Percentiles rank a stretch among this genome's conserved stretches.
Evolutionary conservation across 495 filamentous ascomycete genomes (phyloP).

Genomic region (Penicillium paradoxum): DNA sequence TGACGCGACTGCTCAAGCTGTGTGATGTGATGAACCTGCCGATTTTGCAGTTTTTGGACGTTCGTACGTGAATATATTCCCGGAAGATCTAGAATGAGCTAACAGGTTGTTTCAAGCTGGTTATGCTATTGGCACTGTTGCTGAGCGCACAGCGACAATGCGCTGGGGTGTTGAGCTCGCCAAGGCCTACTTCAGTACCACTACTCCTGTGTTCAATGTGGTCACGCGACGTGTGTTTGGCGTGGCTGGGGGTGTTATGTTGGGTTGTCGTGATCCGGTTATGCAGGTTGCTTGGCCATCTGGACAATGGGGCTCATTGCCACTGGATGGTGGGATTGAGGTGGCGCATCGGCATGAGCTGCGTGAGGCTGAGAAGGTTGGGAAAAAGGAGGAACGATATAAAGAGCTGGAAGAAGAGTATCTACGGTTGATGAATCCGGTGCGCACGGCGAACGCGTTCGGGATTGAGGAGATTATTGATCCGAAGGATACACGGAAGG

Average conservation of each 20-base stretch:
- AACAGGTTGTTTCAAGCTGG: conserved; percentile 34
- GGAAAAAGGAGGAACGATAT: conserved; percentile 46
- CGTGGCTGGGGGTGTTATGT: conserved; percentile 58
- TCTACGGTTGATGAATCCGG: conserved; percentile 56
- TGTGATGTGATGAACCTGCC: conserved; percentile 62
- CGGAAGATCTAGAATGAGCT: not conserved
- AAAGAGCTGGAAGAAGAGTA: conserved; percentile 56
- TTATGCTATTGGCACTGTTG: conserved; percentile 58
- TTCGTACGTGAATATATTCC: conserved; percentile 33
- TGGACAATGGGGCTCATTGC: conserved; percentile 56
- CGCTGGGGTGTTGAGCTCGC: conserved; percentile 55
- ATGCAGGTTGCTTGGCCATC: conserved; percentile 60
- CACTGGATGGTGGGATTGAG: conserved; percentile 58
- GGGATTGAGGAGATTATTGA: conserved; percentile 62
- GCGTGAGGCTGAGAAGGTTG: conserved; percentile 46
- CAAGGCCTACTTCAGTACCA: conserved; percentile 55
- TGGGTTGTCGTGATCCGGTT: conserved; percentile 53
- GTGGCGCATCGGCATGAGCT: conserved; percentile 56
- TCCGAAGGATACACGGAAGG: conserved; percentile 49
- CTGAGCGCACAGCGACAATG: conserved; percentile 59
- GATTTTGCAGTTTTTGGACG: conserved; percentile 57
- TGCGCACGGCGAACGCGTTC: conserved; percentile 59
- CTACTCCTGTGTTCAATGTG: conserved; percentile 56
- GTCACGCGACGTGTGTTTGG: conserved; percentile 54
- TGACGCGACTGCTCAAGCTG: conserved; percentile 53